Evolutionary conservation across 2,329 filamentous ascomycete species (phyloP).

Genomic region (Cladosporium sp.): DNA sequence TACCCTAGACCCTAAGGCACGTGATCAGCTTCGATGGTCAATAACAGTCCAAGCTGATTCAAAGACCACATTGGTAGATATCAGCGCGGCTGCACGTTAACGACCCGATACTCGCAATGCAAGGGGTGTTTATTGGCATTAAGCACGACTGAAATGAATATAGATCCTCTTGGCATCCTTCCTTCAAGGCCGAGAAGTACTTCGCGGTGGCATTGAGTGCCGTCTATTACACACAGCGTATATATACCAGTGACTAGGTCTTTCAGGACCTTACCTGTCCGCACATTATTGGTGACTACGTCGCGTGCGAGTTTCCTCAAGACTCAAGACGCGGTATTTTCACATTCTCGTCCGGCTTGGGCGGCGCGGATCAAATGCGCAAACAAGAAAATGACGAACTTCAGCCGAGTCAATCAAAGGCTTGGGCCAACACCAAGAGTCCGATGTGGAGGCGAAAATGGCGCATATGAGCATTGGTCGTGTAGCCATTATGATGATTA

Average conservation of each 20-base stretch:
- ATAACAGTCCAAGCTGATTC: neutral
- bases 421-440: neutral
- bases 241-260: neutral
- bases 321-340: neutral
- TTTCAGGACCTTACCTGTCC: neutral
- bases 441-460: slow-evolving; percentile 20
- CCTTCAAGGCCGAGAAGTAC: neutral
- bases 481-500: neutral
- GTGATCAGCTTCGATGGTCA: neutral
- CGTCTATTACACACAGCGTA: neutral
- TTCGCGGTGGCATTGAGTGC: no score
- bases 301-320: neutral
- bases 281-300: neutral
- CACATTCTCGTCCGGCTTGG: neutral
- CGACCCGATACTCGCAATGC: neutral
- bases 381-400: slow-evolving; percentile 18
- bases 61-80: neutral
- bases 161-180: neutral
- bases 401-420: slow-evolving; percentile 8
- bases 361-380: neutral
- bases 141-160: slow-evolving; percentile 8
- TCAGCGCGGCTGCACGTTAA: neutral
- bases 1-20: neutral
- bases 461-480: slow-evolving; percentile 7
- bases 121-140: slow-evolving; percentile 1